Base-by-base conservation (phyloP, 164 flowering plant genomes). In the Vitis labrusca region DNA sequence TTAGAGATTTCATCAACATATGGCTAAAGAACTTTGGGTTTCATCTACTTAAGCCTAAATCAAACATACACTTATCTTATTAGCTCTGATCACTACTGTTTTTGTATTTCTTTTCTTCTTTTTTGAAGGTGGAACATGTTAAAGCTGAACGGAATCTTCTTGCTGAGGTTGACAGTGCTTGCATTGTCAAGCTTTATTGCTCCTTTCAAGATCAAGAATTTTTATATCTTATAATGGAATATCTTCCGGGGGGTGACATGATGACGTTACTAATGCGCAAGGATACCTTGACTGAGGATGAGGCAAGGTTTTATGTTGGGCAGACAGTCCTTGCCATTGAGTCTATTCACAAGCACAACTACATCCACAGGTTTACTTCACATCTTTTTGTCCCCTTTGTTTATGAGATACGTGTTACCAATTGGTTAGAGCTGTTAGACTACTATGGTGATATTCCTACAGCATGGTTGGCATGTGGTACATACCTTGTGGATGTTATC, bases 161-260 rank as follows among this genome's bases (percentile, higher is more conserved):
- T 59, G 88, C 88, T 49, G 88, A 85, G 76, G 86, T 85, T 65
- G 88, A 80, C 65, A 85, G 88, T 66, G 29, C 65, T 59, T 85
- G 79, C 73, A 83, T 85, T 61, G 88, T 85, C 50, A 83, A 83
- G 61, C 79, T 85, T n/a, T 85, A 77, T 69, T 85, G 82, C 63
- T 85, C 88, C 57, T 85, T 85, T 66, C 88, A 85, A 71, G 88
- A 85, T 77, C 77, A 76, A 64, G 88, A 85, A 19, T 84, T 61
- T 77, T 59, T 84, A 51, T 84, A 84, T 73, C 81, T 84, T 44
- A 77, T 84, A 37, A 84, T 84, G 86, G 85, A 84, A 66, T 84
- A 84, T 73, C 83, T 84, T 67, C 85, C 87, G 65, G 87, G 87
- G 50, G 88, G 88, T 15, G 88, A 85, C 64, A 81, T 85, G 84